phyloP scores from a whole-genome alignment of 2,329 filamentous ascomycete species.

The Teratosphaeria gauchensis region DNA sequence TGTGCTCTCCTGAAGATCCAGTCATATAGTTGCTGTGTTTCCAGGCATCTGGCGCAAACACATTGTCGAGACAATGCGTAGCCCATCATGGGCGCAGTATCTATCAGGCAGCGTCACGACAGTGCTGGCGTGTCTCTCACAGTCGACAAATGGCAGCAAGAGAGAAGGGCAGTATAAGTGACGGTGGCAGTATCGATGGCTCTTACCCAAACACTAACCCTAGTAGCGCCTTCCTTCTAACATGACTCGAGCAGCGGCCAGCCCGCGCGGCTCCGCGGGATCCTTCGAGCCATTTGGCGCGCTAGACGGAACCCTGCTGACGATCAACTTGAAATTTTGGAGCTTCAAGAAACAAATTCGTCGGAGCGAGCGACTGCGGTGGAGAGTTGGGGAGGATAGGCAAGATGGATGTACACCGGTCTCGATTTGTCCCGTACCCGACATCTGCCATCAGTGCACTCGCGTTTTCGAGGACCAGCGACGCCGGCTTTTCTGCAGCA shows the following conservation, averaged over 20 bases:
- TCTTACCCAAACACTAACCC: background rate
- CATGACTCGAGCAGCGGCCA: background rate
- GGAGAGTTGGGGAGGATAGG: background rate
- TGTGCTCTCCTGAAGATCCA: background rate
- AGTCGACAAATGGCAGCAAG: background rate
- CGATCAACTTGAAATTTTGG: background rate
- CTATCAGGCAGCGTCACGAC: background rate
- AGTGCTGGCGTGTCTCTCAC: background rate
- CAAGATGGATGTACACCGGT: constrained; percentile 89
- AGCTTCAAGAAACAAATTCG: background rate
- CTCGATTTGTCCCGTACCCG: constrained; percentile 88
- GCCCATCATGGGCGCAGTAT: background rate
- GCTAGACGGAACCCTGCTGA: background rate
- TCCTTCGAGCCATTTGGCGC: background rate
- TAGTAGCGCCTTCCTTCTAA: background rate
- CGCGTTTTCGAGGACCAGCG: constrained; percentile 73
- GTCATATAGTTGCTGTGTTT: background rate
- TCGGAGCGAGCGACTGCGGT: background rate
- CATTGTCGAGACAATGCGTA: background rate
- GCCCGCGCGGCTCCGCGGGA: background rate
- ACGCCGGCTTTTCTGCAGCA: constrained; percentile 34
- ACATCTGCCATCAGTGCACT: constrained; percentile 88
- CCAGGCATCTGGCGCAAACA: background rate
- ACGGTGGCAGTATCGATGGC: background rate
- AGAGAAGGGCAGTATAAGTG: background rate